Evolutionary conservation across 345 rosid species (phyloP), one percentile per base, ranked within the genome.

Genomic region (Leavenworthia alabamica): DNA sequence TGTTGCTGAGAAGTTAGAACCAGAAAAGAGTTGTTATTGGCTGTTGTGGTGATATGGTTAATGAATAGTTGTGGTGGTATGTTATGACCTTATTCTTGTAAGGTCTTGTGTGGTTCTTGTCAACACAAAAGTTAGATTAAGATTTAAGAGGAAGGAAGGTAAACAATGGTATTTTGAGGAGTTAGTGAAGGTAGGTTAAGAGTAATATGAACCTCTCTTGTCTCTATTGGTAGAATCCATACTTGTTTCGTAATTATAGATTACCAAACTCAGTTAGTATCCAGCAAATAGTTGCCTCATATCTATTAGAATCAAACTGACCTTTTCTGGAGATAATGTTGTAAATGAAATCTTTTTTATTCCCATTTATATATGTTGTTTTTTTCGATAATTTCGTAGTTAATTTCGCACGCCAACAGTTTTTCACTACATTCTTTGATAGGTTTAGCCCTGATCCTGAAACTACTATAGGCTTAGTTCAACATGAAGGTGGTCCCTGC

Each of bases 401-500:
- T 48, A 42, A 68, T n/a, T 23, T 60, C 15, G 24, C 5, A 1
- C 3, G 50, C 9, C 33, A n/a, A 23, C n/a, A 22, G 8, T 29
- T 47, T 24, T 67, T 59, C 12, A 19, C 62, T 58, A 62, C 46
- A 23, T 71, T 58, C 57, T 64, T 78, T n/a, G n/a, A 66, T 67
- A 93, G 99, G 92, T 94, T 87, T 81, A 94, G 97, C 78, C 75
- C 79, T 74, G 96, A 90, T 82, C 90, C 89, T 71, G 99, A 88
- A 75, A 94, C 99, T 66, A 84, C 95, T 45, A 86, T 88, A 86
- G 99, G 99, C 48, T 79, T 93, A 65, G 99, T 93, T 83, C 99
- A 93, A 88, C 97, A 90, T 81, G 99, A 93, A 86, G 99, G 99
- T 69, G 99, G 99, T 57, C 99, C 98, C 46, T 94, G 99, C 56